A percentile compares a stretch with the other conserved stretches of the same genome.
Conservation (phyloP, 148 eudicot genomes). For the Fagopyrum tataricum region DNA sequence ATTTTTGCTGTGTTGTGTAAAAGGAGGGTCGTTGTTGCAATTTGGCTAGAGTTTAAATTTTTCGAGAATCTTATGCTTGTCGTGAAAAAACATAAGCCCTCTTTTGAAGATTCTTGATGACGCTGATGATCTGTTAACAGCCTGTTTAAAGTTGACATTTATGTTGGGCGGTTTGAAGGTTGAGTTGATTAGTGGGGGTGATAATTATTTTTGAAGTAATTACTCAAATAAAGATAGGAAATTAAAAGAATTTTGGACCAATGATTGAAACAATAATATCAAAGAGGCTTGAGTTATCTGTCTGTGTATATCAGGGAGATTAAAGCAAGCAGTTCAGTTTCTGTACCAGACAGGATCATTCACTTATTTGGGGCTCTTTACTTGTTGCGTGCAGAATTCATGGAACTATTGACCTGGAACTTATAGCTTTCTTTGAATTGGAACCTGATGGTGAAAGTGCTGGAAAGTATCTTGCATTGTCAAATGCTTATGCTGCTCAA, state of each 20-base stretch:
- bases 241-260: too few species aligned
- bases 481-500: conserved; percentile 38
- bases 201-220: too few species aligned
- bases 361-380: conserved; percentile 78
- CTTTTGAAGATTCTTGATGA: not conserved
- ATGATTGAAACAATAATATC: too few species aligned
- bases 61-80: not conserved
- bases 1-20: too few species aligned
- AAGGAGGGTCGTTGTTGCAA: too few species aligned
- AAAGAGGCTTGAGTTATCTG: too few species aligned
- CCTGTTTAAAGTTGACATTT: not conserved
- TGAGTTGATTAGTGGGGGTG: not conserved
- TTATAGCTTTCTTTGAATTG: conserved; percentile 36
- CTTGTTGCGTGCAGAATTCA: conserved; percentile 69
- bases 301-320: conserved; percentile 47
- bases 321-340: conserved; percentile 64
- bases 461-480: conserved; percentile 38
- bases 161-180: not conserved
- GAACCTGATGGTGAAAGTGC: conserved; percentile 23
- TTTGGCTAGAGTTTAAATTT: too few species aligned
- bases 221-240: not conserved
- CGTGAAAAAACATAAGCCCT: not conserved
- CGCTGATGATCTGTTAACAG: too few species aligned
- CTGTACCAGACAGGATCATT: conserved; percentile 50
- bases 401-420: conserved; percentile 53